Conservation (phyloP, 192 early-diverging fungal species). For the Rhizoclosmatium sp. region DNA sequence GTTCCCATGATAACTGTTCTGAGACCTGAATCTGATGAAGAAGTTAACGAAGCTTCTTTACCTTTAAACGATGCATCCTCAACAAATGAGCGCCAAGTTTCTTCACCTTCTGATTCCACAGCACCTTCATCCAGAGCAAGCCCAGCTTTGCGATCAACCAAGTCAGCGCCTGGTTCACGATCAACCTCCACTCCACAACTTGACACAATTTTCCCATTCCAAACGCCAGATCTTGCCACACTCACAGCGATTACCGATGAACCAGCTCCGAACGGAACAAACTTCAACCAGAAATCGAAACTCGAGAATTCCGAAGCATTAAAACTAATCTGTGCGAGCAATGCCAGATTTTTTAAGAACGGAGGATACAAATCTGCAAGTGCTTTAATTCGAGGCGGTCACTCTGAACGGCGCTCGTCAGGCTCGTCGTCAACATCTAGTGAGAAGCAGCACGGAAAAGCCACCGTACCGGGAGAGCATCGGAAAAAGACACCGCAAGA, state of each 20-base stretch:
- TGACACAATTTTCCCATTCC: slow-evolving; percentile 31
- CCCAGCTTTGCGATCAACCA: not conserved
- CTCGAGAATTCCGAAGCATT: slow-evolving; percentile 27
- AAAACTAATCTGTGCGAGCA: slow-evolving; percentile 24
- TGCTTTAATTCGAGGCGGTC: too few species aligned
- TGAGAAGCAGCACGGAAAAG: too few species aligned
- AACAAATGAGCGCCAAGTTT: not conserved
- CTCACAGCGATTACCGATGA: not conserved
- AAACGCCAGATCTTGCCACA: slow-evolving; percentile 14
- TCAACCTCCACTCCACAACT: not conserved
- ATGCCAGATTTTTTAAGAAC: slow-evolving; percentile 34
- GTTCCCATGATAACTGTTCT: slow-evolving; percentile 33
- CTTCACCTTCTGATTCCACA: not conserved
- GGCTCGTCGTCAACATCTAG: too few species aligned
- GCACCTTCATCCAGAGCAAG: not conserved
- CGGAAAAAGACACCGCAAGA: too few species aligned
- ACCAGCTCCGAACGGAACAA: not conserved
- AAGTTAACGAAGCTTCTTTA: not conserved
- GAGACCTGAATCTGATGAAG: not conserved
- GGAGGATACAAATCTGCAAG: slow-evolving; percentile 16
- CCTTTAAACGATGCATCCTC: not conserved
- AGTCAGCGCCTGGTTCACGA: not conserved
- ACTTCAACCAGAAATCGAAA: not conserved
- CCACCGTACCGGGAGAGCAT: too few species aligned
- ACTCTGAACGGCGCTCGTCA: too few species aligned